Evolutionary conservation across 2,329 filamentous ascomycete genomes (phyloP).

Genomic region (Xylaria sp.): DNA sequence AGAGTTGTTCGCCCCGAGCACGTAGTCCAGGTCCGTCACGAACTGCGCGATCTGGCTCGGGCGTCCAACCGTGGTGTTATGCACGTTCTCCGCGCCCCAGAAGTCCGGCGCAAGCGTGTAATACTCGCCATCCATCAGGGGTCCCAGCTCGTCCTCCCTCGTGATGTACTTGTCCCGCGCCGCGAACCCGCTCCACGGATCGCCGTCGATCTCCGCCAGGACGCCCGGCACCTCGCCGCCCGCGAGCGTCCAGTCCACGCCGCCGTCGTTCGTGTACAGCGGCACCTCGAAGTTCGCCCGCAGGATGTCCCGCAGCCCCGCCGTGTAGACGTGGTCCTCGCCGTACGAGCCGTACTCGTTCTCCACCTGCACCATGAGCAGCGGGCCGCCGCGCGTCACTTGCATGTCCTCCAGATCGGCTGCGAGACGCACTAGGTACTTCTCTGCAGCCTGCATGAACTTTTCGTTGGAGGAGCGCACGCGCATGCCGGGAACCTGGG

Average conservation of each 20-base stretch:
- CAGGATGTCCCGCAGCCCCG: constrained; percentile 55
- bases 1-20: constrained; percentile 53
- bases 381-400: constrained; percentile 55
- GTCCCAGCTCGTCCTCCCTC: constrained; percentile 55
- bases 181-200: constrained; percentile 53
- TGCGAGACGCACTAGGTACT: constrained; percentile 55
- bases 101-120: constrained; percentile 57
- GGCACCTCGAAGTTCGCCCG: constrained; percentile 54
- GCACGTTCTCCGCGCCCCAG: constrained; percentile 54
- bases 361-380: constrained; percentile 63
- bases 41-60: constrained; percentile 43
- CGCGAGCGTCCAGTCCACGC: constrained; percentile 54
- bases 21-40: constrained; percentile 51
- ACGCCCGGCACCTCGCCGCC: constrained; percentile 57
- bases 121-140: constrained; percentile 61
- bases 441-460: constrained; percentile 52
- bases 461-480: constrained; percentile 55
- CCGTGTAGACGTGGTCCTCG: constrained; percentile 56
- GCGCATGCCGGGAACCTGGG: constrained; percentile 53
- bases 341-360: constrained; percentile 64
- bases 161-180: constrained; percentile 57
- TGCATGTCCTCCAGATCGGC: constrained; percentile 51
- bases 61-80: constrained; percentile 50
- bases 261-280: constrained; percentile 62
- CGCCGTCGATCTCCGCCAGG: constrained; percentile 59